Evolutionary conservation across 2,329 filamentous ascomycete species (phyloP).

Genomic region (Neofusicoccum kwambonambiense): DNA sequence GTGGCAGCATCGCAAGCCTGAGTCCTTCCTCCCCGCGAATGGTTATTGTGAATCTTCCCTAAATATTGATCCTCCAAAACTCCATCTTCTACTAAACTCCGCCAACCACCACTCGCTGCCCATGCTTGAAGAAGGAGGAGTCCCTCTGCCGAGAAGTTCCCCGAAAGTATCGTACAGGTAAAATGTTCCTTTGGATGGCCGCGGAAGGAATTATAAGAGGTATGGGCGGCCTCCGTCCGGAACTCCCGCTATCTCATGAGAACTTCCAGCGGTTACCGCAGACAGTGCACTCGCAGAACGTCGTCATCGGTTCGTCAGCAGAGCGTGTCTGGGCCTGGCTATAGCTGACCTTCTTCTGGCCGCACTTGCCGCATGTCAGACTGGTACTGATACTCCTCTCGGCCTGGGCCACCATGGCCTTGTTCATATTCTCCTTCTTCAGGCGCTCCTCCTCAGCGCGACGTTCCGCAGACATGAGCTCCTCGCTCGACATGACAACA

Average conservation of each 20-base stretch:
- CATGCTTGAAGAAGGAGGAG: not conserved
- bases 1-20: not conserved
- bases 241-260: constrained; percentile 27
- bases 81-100: constrained; percentile 13
- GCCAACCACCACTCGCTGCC: constrained; percentile 5
- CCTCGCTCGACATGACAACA: constrained; percentile 83
- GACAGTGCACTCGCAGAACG: constrained; percentile 55
- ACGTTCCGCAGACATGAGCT: constrained; percentile 85
- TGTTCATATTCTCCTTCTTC: constrained; percentile 92
- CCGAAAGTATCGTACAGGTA: constrained; percentile 12
- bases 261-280: constrained; percentile 55
- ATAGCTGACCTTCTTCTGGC: constrained; percentile 92
- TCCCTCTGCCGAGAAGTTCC: not conserved
- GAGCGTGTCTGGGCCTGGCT: constrained; percentile 92
- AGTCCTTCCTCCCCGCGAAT: not conserved
- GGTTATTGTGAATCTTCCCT: not conserved
- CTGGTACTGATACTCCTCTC: constrained; percentile 88
- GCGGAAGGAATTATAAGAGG: not conserved
- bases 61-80: not conserved
- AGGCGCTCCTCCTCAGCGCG: constrained; percentile 72
- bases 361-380: constrained; percentile 87
- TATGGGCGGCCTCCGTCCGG: not conserved
- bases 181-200: not conserved
- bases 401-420: constrained; percentile 88
- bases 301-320: constrained; percentile 82